Conservation (phyloP, 495 filamentous ascomycete genomes). For the Hypomontagnella monticulosa region DNA sequence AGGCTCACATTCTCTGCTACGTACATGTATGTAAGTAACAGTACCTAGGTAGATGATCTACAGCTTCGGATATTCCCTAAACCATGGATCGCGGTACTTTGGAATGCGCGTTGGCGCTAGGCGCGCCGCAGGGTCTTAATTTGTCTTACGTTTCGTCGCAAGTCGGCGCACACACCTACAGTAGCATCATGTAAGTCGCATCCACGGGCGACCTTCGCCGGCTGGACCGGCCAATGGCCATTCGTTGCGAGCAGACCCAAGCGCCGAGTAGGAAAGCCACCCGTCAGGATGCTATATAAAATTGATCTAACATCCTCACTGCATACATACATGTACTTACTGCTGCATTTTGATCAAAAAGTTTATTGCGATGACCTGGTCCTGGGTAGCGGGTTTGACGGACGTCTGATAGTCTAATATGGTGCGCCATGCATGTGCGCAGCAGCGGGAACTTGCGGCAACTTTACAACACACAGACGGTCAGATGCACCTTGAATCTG, state of each 20-base stretch:
- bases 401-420: slow-evolving; percentile 2
- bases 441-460: slow-evolving; percentile 33
- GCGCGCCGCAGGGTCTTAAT: slow-evolving; percentile 12
- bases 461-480: slow-evolving; percentile 13
- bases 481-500: slow-evolving; percentile 6
- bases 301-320: background rate
- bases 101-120: slow-evolving; percentile 12
- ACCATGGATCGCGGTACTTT: slow-evolving; percentile 13
- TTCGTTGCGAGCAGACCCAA: slow-evolving; percentile 3
- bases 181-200: background rate
- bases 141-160: slow-evolving; percentile 9
- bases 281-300: background rate
- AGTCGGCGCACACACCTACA: slow-evolving; percentile 1
- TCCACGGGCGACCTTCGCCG: slow-evolving; percentile 10
- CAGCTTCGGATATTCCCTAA: slow-evolving; percentile 15
- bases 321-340: too few relatives aligned
- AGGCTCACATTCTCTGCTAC: background rate
- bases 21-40: too few relatives aligned
- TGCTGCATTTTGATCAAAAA: slow-evolving; percentile 3
- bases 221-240: background rate
- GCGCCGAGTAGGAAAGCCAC: background rate
- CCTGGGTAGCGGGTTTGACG: slow-evolving; percentile 19
- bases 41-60: slow-evolving; percentile 15
- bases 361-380: background rate
- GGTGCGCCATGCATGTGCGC: slow-evolving; percentile 10